Percentiles rank a stretch among this genome's conserved stretches.
Evolutionary conservation across 2,329 filamentous ascomycete species (phyloP).

Genomic region (Aurifilum marmelostoma): DNA sequence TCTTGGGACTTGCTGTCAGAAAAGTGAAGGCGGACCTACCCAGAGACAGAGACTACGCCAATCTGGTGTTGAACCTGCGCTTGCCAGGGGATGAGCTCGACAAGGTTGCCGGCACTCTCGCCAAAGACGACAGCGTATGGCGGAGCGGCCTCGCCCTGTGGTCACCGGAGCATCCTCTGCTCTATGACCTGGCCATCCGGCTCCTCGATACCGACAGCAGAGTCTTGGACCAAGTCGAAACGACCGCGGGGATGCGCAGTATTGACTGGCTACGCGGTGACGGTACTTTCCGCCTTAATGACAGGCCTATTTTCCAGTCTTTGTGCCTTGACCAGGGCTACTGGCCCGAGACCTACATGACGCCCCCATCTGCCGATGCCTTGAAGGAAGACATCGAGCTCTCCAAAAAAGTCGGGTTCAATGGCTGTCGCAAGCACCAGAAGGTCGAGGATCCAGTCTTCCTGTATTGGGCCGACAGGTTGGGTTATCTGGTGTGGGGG

Average conservation of each 20-base stretch:
- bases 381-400: constrained; percentile 58
- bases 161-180: constrained; percentile 60
- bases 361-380: constrained; percentile 53
- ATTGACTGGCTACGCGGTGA: constrained; percentile 62
- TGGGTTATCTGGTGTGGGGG: constrained; percentile 66
- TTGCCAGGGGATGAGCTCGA: constrained; percentile 41
- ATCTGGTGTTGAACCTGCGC: constrained; percentile 52
- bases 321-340: constrained; percentile 66
- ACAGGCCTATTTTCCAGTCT: constrained; percentile 62
- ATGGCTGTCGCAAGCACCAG: constrained; percentile 67
- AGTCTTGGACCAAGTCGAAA: constrained; percentile 59
- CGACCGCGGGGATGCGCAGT: constrained; percentile 63
- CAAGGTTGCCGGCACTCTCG: constrained; percentile 40
- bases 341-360: constrained; percentile 64
- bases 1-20: constrained; percentile 52
- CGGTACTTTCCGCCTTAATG: constrained; percentile 62
- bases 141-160: constrained; percentile 62
- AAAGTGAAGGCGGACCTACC: constrained; percentile 49
- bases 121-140: constrained; percentile 47
- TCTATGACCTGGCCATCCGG: constrained; percentile 59
- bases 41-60: constrained; percentile 52
- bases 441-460: constrained; percentile 66
- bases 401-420: constrained; percentile 64
- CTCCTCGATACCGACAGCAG: constrained; percentile 48
- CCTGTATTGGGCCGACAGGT: constrained; percentile 62